phyloP scores from a whole-genome alignment of 2,329 filamentous ascomycete genomes.

The Podosphaera aphanis region DNA sequence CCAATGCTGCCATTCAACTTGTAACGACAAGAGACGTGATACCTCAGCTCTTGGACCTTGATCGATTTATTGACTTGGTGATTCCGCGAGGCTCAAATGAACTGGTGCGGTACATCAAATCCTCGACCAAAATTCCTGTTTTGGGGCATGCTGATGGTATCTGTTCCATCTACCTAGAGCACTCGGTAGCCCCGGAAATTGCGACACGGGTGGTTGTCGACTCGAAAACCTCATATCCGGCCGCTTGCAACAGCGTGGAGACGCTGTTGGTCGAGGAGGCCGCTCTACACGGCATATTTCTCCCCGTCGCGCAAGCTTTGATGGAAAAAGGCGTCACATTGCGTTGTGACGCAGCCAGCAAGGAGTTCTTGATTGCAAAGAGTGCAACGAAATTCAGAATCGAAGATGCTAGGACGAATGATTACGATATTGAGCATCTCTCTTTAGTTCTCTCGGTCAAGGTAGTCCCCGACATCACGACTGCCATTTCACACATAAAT shows the following conservation, averaged over 20 bases:
- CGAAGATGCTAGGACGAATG: constrained; percentile 39
- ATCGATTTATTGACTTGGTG: constrained; percentile 77
- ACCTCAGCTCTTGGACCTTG: constrained; percentile 62
- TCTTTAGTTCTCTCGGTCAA: constrained; percentile 67
- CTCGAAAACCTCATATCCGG: constrained; percentile 83
- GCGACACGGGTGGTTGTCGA: constrained; percentile 62
- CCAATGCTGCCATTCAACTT: constrained; percentile 72
- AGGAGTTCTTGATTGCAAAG: constrained; percentile 31
- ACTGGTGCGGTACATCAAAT: constrained; percentile 48
- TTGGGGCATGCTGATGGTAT: constrained; percentile 89
- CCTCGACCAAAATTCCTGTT: constrained; percentile 78
- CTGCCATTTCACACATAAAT: constrained; percentile 77
- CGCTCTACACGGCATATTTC: constrained; percentile 43
- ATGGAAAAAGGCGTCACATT: constrained; percentile 56
- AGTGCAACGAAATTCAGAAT: constrained; percentile 26
- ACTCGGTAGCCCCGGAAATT: constrained; percentile 48
- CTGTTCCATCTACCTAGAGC: constrained; percentile 67
- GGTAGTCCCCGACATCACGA: constrained; percentile 42
- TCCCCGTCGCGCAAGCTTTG: constrained; percentile 49
- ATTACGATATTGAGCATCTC: constrained; percentile 79
- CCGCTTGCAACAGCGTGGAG: constrained; percentile 87
- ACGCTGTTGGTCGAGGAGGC: constrained; percentile 64
- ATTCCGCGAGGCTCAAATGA: constrained; percentile 43
- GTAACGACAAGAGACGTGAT: constrained; percentile 85
- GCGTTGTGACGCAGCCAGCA: constrained; percentile 51